phyloP scores from a whole-genome alignment of 495 filamentous ascomycete species.

The Corynascus novoguineensis region DNA sequence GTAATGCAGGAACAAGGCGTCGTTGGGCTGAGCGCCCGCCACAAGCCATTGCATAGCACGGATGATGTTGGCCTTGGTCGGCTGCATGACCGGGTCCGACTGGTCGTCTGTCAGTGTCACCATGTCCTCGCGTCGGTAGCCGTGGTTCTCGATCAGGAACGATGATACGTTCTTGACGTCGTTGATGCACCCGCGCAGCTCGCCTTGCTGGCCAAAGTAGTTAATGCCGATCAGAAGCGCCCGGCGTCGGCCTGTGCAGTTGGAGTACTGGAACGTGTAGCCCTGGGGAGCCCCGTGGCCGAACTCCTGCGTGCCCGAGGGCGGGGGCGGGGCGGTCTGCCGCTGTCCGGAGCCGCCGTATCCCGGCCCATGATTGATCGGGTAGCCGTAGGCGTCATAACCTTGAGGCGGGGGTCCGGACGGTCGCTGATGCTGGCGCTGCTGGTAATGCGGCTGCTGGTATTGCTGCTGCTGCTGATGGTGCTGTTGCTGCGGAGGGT shows the following conservation, averaged over 20 bases:
- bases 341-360: slow-evolving; percentile 18
- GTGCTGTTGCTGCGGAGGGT: slow-evolving; percentile 14
- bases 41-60: slow-evolving; percentile 48
- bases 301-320: slow-evolving; percentile 39
- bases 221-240: slow-evolving; percentile 92
- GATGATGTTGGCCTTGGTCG: slow-evolving; percentile 48
- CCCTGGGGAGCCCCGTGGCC: slow-evolving; percentile 44
- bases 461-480: neutral
- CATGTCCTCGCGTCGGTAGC: slow-evolving; percentile 51
- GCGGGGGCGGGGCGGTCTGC: slow-evolving; percentile 45
- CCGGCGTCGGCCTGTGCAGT: slow-evolving; percentile 79
- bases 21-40: slow-evolving; percentile 40
- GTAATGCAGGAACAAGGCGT: slow-evolving; percentile 48
- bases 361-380: slow-evolving; percentile 14
- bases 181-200: slow-evolving; percentile 90
- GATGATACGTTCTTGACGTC: slow-evolving; percentile 86
- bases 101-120: slow-evolving; percentile 48
- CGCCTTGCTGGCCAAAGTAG: slow-evolving; percentile 80
- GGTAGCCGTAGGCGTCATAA: slow-evolving; percentile 38
- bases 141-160: slow-evolving; percentile 75
- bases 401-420: slow-evolving; percentile 33
- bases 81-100: slow-evolving; percentile 36
- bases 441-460: slow-evolving; percentile 1
- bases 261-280: slow-evolving; percentile 74
- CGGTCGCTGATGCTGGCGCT: slow-evolving; percentile 29